Conservation (phyloP, 2,329 filamentous ascomycete species). For the Calcarisporium arbuscula region DNA sequence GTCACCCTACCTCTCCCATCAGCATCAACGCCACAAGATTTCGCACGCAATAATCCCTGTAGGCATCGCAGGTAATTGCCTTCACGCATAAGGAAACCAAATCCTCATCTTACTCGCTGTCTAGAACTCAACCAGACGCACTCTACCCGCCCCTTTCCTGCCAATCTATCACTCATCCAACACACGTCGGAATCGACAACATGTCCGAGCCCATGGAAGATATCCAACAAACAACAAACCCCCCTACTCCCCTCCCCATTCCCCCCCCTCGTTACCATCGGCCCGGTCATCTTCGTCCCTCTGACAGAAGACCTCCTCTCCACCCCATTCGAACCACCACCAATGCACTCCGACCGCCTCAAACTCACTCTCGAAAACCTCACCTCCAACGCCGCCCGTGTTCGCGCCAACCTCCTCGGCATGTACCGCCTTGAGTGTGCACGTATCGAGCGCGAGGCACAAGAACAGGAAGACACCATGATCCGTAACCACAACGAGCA, state of each 20-base stretch:
- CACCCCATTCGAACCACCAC: constrained; percentile 10
- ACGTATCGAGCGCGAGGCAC: constrained; percentile 20
- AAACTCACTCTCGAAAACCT: constrained; percentile 14
- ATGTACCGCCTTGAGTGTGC: constrained; percentile 23
- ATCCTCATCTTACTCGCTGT: too few species aligned
- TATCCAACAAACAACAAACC: too few species aligned
- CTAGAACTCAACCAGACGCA: too few species aligned
- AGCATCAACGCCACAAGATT: too few species aligned
- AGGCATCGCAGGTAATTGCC: too few species aligned
- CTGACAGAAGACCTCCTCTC: constrained; percentile 18
- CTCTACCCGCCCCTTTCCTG: too few species aligned
- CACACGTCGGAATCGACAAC: too few species aligned
- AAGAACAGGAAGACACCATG: constrained; percentile 11
- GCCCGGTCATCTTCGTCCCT: constrained; percentile 28
- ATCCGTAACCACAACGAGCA: neutral
- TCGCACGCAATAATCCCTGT: too few species aligned
- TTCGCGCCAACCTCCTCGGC: constrained; percentile 23
- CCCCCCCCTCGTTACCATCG: constrained; percentile 15
- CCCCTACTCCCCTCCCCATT: constrained; percentile 4
- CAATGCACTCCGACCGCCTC: constrained; percentile 12
- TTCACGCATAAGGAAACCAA: too few species aligned
- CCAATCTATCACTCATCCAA: too few species aligned
- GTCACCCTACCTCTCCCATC: too few species aligned
- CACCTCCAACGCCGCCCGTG: constrained; percentile 19
- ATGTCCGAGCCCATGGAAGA: too few species aligned